These are phyloP conservation scores for Leccinum barrowsii DNA, from an alignment of 768 basidiomycete species.

Conservation along the genomic window DNA sequence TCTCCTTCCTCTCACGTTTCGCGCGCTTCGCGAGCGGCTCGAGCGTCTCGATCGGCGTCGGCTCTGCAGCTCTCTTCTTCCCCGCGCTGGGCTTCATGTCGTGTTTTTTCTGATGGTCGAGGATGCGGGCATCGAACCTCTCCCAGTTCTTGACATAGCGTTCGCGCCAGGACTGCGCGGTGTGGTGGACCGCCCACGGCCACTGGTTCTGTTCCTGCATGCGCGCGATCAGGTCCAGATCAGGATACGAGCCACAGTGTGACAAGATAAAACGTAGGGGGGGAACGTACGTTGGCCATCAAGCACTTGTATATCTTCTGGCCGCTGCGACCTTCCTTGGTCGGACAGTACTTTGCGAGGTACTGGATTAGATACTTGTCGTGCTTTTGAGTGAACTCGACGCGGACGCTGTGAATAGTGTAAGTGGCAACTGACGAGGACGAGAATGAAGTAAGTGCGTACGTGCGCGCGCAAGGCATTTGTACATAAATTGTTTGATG, in stretches of 20 bases:
- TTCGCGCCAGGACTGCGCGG: conserved; percentile 64
- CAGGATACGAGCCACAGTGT: not conserved
- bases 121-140: conserved; percentile 43
- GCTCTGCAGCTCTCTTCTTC: conserved; percentile 1
- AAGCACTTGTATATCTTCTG: conserved; percentile 42
- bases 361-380: conserved; percentile 43
- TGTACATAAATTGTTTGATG: not conserved
- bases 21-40: conserved; percentile 6
- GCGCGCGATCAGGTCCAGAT: not conserved
- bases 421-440: not conserved
- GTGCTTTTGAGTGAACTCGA: conserved; percentile 36
- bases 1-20: no score
- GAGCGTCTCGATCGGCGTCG: not conserved
- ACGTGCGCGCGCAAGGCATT: conserved; percentile 5
- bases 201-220: conserved; percentile 40
- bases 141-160: conserved; percentile 48
- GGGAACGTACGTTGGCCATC: conserved; percentile 42
- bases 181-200: conserved; percentile 50
- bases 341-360: conserved; percentile 47
- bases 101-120: conserved; percentile 36
- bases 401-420: conserved; percentile 19
- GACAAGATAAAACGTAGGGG: not conserved
- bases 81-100: not conserved
- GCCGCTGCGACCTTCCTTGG: conserved; percentile 41
- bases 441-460: not conserved